These are phyloP conservation scores for Rosa persica DNA, from an alignment of 306 rosid species.

Conservation along the genomic window DNA sequence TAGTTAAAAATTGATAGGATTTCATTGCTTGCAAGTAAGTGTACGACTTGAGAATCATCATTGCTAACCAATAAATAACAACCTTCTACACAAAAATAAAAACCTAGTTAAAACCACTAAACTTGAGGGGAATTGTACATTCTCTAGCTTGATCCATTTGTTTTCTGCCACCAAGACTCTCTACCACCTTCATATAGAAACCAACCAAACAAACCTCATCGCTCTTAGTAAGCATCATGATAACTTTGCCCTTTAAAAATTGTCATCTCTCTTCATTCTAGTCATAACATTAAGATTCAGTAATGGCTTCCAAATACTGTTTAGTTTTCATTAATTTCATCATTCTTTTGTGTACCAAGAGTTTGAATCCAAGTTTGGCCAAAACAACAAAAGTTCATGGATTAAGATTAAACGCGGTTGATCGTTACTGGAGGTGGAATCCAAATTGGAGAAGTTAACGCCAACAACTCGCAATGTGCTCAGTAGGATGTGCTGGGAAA, in stretches of 20 bases:
- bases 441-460: slow-evolving; percentile 34
- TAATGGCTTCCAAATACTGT: neutral
- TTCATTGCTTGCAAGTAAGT: too few species aligned
- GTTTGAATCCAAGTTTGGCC: neutral
- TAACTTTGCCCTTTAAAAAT: neutral
- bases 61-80: too few species aligned
- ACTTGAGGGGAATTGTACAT: too few species aligned
- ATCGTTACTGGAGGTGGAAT: slow-evolving; percentile 44
- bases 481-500: slow-evolving; percentile 41
- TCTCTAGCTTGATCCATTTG: too few species aligned
- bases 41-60: too few species aligned
- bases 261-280: neutral
- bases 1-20: too few species aligned
- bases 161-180: too few species aligned
- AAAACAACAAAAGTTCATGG: neutral
- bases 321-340: slow-evolving; percentile 14
- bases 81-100: too few species aligned
- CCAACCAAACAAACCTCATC: neutral
- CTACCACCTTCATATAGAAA: too few species aligned
- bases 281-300: neutral
- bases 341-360: neutral
- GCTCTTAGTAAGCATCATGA: neutral
- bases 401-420: slow-evolving; percentile 28
- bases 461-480: slow-evolving; percentile 32
- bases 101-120: too few species aligned